phyloP scores from a whole-genome alignment of 306 rosid genomes.

The Betula pendula region DNA sequence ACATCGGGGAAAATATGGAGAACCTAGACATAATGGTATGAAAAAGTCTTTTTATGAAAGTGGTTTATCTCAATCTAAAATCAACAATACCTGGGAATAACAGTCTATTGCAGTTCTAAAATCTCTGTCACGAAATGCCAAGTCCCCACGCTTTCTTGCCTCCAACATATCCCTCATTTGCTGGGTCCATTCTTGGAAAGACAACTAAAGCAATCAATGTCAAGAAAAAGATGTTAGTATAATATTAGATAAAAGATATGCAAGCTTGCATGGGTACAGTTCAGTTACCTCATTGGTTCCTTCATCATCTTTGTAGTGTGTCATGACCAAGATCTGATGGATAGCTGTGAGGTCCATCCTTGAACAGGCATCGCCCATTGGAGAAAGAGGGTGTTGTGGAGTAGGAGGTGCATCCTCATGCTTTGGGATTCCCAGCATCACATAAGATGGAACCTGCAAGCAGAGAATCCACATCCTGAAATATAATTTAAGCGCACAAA shows the following conservation, averaged over 20 bases:
- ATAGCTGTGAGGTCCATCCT: constrained; percentile 78
- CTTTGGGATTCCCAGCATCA: constrained; percentile 79
- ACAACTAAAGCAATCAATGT: constrained; percentile 40
- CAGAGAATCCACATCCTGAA: neutral
- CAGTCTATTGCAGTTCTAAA: constrained; percentile 63
- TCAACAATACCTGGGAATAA: constrained; percentile 58
- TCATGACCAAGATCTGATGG: constrained; percentile 68
- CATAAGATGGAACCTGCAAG: constrained; percentile 64
- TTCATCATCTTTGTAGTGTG: constrained; percentile 70
- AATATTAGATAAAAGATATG: constrained; percentile 3
- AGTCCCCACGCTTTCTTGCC: constrained; percentile 74
- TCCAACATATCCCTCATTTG: constrained; percentile 76
- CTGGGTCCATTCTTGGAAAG: constrained; percentile 91
- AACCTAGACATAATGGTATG: neutral
- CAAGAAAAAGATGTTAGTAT: constrained; percentile 15
- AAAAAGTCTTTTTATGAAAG: neutral
- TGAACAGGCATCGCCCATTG: constrained; percentile 75
- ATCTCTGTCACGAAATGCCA: constrained; percentile 77
- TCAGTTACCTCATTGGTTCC: constrained; percentile 65
- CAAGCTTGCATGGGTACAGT: constrained; percentile 12
- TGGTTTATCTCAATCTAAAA: neutral
- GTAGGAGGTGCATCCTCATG: constrained; percentile 68
- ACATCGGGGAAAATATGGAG: neutral
- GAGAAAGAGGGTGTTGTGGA: constrained; percentile 68
- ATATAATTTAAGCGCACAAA: neutral